Percentiles rank a stretch among this genome's conserved stretches.
Conservation (phyloP, 768 basidiomycete genomes). For the Leucocoprinus birnbaumii region DNA sequence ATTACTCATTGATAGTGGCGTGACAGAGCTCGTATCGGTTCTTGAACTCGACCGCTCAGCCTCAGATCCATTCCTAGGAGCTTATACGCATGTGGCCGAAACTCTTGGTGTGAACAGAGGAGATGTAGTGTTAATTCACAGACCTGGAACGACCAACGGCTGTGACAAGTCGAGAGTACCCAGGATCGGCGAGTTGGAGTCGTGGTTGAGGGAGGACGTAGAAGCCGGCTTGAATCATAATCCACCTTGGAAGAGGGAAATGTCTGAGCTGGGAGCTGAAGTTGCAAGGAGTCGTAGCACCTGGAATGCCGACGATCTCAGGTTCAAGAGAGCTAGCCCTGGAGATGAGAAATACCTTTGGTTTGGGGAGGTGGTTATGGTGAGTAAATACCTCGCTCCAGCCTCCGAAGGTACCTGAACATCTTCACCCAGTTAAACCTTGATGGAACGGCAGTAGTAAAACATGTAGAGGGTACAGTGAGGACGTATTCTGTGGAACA, state of each 20-base stretch:
- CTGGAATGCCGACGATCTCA: conserved; percentile 35
- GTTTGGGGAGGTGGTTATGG: conserved; percentile 86
- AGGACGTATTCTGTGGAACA: conserved; percentile 59
- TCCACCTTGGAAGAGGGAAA: conserved; percentile 71
- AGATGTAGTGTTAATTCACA: conserved; percentile 82
- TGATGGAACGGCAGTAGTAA: conserved; percentile 73
- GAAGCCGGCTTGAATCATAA: conserved; percentile 32
- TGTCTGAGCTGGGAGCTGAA: conserved; percentile 60
- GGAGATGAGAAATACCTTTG: conserved; percentile 54
- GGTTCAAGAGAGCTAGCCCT: conserved; percentile 25
- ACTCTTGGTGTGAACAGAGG: conserved; percentile 80
- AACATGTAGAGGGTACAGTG: conserved; percentile 55
- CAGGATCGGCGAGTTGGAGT: conserved; percentile 79
- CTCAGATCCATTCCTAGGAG: conserved; percentile 34
- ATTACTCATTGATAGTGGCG: conserved; percentile 49
- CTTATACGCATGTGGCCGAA: conserved; percentile 29
- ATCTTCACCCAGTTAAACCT: conserved; percentile 53
- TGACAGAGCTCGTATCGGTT: conserved; percentile 68
- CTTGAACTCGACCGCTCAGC: conserved; percentile 91
- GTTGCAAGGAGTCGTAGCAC: conserved; percentile 48
- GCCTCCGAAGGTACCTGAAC: conserved; percentile 12
- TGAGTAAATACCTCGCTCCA: conserved; percentile 26
- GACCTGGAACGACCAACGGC: conserved; percentile 69
- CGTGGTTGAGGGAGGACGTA: conserved; percentile 64
- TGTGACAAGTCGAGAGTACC: conserved; percentile 69